phyloP scores from a whole-genome alignment of 2,329 filamentous ascomycete species.

The Biscogniauxia marginata region DNA sequence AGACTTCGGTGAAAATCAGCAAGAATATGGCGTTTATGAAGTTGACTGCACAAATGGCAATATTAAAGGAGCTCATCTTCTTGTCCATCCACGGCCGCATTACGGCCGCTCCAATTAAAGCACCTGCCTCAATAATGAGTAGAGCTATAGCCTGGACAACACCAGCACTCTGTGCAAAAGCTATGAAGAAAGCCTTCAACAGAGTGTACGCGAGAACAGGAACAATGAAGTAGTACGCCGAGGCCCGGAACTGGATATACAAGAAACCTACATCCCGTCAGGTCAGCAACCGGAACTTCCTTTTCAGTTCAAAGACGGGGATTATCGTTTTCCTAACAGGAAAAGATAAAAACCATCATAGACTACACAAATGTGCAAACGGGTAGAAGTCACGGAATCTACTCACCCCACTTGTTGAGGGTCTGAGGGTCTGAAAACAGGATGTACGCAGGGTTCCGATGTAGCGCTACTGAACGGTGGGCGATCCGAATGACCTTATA shows the following conservation, averaged over 20 bases:
- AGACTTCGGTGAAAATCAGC: slow-evolving; percentile 83
- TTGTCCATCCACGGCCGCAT: slow-evolving; percentile 98
- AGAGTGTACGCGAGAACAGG: slow-evolving; percentile 75
- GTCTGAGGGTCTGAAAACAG: slow-evolving; percentile 93
- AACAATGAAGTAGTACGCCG: slow-evolving; percentile 92
- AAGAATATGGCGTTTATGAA: slow-evolving; percentile 89
- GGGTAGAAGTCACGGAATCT: neutral
- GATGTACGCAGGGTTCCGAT: slow-evolving; percentile 96
- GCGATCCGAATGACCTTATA: slow-evolving; percentile 88
- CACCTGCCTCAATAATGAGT: slow-evolving; percentile 76
- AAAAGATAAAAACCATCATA: neutral
- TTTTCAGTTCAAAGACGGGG: no score
- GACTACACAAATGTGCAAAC: neutral
- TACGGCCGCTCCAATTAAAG: slow-evolving; percentile 75
- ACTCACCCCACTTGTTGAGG: slow-evolving; percentile 79
- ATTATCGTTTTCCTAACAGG: no score
- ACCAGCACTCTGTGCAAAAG: slow-evolving; percentile 69
- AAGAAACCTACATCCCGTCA: slow-evolving; percentile 65
- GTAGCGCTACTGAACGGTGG: slow-evolving; percentile 82
- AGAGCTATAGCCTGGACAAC: slow-evolving; percentile 78
- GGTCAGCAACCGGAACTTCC: slow-evolving; percentile 3
- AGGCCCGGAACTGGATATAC: slow-evolving; percentile 94
- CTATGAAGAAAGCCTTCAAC: slow-evolving; percentile 88
- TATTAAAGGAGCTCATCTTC: slow-evolving; percentile 96
- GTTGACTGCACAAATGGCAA: slow-evolving; percentile 85